Base-by-base conservation (phyloP, 805 yeast genomes). In the Maudiozyma pseudohumilis region DNA sequence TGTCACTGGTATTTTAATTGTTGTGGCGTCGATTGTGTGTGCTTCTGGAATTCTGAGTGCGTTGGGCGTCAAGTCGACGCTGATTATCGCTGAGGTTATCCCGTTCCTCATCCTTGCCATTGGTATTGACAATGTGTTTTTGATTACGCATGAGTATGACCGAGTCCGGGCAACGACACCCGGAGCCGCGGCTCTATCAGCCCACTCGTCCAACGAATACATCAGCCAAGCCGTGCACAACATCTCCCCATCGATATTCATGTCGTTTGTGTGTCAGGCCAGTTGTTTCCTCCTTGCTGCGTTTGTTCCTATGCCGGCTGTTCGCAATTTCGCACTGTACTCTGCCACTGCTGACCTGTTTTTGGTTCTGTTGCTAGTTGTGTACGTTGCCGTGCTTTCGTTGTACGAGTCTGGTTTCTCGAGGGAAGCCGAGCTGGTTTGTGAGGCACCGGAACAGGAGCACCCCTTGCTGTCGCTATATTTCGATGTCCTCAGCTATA, bases 81-180 rank as follows among this genome's bases (percentile, higher is more conserved):
- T 89, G 30, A 88, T 89, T 46, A 86, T 89, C 40, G 96, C 97
- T 2, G 97, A 92, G 56, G 98, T 89, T 5, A 89, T 89, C 24
- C 97, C 97, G 8, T 89, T 89, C 53, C 65, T 89, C 50, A 82
- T 89, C 11, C 66, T 89, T 40, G 98, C 98, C 0, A 79, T 89
- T 39, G 98, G 98, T n/a, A 86, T 89, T 20, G 98, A 89, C 61
- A 89, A 89, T 56, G 83, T 89, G 19, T 92, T 88, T 53, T 64
- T 89, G 46, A 74, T 89, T 16, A 80, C 86, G 1, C 88, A 88
- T 54, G 95, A 87, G 51, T 65, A 84, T 34, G 73, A 77, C 30
- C 61, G 68, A 15, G 70, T 77, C 21, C 69, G 73, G 35, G 49
- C 72, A 0, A 58, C 80, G 1, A n/a, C n/a, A n/a, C n/a, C n/a